Base-by-base conservation (phyloP, 805 yeast genomes). In the Wickerhamomyces ciferrii region DNA sequence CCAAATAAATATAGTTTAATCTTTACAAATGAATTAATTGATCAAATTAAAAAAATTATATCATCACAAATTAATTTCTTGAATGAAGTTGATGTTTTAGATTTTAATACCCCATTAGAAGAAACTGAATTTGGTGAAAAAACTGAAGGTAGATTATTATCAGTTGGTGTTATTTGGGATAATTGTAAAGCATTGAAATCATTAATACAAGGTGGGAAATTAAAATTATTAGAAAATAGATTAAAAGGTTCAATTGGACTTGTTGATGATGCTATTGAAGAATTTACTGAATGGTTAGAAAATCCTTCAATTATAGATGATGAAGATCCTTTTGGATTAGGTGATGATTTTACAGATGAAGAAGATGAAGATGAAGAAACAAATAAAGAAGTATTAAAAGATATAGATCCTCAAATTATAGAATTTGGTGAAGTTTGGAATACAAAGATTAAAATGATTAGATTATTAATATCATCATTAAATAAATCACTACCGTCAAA, bases 151-250 rank as follows among this genome's bases (percentile, higher is more conserved):
- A 70, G 91, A 54, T 65, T 87, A 27, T 64, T 79, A 1, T 69
- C 79, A 0, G 77, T 86, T 19, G 94, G 90, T 15, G 75, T 76
- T 57, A 69, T 87, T 4, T 87, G 95, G 95, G 72, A 79, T n/a
- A 61, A 68, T 31, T 83, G 90, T 59, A 86, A 81, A 46, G 54
- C 58, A 0, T 43, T 85, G 9, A 61, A 64, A 11, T 60, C 63
- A 9, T 57, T 77, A 18, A 54, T 77, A 5, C 65, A 67, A 19
- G 64, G 60, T 21, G 89, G 89, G 0, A 74, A 78, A 42, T 50
- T 79, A 17, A 84, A 81, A 2, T 56, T 81, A 2, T 63, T 85
- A 44, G 75, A 74, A 32, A 53, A 54, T 27, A 75, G 73, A 45
- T 63, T 84, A 4, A 69, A 66, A 46, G 67, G 68, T 43, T 69